A percentile compares a stretch with the other conserved stretches of the same genome.
phyloP scores from a whole-genome alignment of 2,329 filamentous ascomycete genomes.

The Epichloe sibirici region DNA sequence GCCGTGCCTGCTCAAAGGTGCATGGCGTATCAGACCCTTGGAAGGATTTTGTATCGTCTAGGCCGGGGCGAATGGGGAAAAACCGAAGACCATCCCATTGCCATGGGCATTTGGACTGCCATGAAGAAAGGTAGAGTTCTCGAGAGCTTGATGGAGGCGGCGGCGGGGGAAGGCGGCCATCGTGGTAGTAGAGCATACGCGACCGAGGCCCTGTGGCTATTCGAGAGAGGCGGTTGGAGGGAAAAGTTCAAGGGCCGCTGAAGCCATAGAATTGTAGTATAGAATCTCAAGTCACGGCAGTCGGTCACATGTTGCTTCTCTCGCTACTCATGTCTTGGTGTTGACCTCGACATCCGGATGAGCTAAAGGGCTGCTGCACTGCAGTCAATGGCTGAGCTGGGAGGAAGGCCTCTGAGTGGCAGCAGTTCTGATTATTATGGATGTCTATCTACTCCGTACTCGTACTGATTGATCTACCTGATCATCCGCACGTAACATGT shows the following conservation, averaged over 20 bases:
- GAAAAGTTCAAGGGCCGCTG: conserved; percentile 45
- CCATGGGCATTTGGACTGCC: conserved; percentile 71
- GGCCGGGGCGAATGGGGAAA: conserved; percentile 62
- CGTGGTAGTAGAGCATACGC: conserved; percentile 74
- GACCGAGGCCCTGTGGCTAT: conserved; percentile 80
- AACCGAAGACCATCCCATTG: conserved; percentile 43
- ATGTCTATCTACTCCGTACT: too few species aligned
- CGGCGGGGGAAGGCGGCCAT: conserved; percentile 56
- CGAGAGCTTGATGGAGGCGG: conserved; percentile 65
- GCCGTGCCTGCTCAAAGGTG: conserved; percentile 79
- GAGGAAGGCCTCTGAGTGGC: too few species aligned
- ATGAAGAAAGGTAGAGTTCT: conserved; percentile 67
- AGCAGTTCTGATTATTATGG: too few species aligned
- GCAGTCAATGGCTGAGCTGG: too few species aligned
- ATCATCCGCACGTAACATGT: too few species aligned
- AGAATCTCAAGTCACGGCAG: background rate
- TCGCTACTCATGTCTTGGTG: too few species aligned
- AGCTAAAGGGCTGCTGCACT: too few species aligned
- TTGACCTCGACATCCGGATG: too few species aligned
- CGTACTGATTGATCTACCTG: too few species aligned
- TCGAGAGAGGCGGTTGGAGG: conserved; percentile 58
- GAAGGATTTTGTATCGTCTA: conserved; percentile 70
- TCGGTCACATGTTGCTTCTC: too few species aligned
- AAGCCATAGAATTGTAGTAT: background rate
- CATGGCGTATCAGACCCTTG: conserved; percentile 82